phyloP scores from a whole-genome alignment of 2,329 filamentous ascomycete genomes.

The Beauveria varroae region DNA sequence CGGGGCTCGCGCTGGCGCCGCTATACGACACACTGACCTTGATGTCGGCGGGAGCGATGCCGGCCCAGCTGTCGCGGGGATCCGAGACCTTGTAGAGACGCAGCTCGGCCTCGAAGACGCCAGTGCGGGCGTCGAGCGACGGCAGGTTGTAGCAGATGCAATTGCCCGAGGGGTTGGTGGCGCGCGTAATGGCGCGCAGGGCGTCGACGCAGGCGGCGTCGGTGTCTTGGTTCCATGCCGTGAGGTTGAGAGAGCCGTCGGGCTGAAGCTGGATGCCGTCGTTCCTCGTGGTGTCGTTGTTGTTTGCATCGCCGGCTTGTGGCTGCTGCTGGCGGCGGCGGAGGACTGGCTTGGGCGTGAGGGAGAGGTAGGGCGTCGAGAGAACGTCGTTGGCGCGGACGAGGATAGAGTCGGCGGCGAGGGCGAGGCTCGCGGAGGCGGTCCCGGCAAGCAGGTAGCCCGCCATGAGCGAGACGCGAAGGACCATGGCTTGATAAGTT shows the following conservation, averaged over 20 bases:
- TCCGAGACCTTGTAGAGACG: slow-evolving; percentile 63
- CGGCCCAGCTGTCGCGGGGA: slow-evolving; percentile 45
- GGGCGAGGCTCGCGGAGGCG: background rate
- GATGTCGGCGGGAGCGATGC: slow-evolving; percentile 44
- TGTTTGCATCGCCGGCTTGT: background rate
- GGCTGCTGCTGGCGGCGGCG: background rate
- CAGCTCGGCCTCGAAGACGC: slow-evolving; percentile 70
- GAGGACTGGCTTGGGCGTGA: background rate
- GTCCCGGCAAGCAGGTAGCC: background rate
- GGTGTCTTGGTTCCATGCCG: slow-evolving; percentile 49
- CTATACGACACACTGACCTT: slow-evolving; percentile 47
- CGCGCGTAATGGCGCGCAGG: slow-evolving; percentile 46
- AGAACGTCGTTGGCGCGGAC: slow-evolving; percentile 6
- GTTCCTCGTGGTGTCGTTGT: slow-evolving; percentile 2
- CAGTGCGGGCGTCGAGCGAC: slow-evolving; percentile 57
- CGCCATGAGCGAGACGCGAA: background rate
- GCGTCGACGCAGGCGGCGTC: slow-evolving; percentile 50
- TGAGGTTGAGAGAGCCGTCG: slow-evolving; percentile 43
- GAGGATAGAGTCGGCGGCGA: background rate
- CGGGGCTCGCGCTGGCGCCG: slow-evolving; percentile 36
- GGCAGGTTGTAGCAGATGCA: slow-evolving; percentile 79
- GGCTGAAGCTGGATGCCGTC: slow-evolving; percentile 28
- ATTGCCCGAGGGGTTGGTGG: slow-evolving; percentile 67
- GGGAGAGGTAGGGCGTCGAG: slow-evolving; percentile 2
- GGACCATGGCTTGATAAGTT: background rate